phyloP scores from a whole-genome alignment of 148 eudicot species.

The Chenopodium album region DNA sequence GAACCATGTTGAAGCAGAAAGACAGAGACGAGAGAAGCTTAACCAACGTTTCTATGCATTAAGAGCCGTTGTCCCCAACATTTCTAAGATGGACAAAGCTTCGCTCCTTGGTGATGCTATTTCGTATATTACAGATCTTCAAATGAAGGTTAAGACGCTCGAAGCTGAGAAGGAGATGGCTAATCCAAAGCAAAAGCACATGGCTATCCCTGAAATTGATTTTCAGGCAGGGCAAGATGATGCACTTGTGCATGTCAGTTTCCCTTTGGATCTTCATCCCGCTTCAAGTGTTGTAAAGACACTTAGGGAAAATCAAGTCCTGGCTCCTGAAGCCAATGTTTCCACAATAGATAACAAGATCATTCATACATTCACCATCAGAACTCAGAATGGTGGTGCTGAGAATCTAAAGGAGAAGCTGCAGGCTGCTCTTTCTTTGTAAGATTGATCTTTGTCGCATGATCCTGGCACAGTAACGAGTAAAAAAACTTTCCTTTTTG shows the following conservation, averaged over 20 bases:
- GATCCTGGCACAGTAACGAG: background rate
- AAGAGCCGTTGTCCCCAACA: constrained; percentile 93
- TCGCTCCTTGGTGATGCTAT: constrained; percentile 96
- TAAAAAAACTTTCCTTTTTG: background rate
- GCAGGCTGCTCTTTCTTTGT: constrained; percentile 42
- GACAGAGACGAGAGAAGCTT: constrained; percentile 94
- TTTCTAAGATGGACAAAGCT: constrained; percentile 99
- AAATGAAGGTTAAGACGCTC: constrained; percentile 59
- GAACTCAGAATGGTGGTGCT: constrained; percentile 52
- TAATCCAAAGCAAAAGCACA: constrained; percentile 33
- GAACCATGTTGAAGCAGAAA: constrained; percentile 92
- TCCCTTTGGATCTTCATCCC: constrained; percentile 76
- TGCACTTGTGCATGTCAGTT: constrained; percentile 62
- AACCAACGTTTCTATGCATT: constrained; percentile 91
- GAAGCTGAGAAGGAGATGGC: constrained; percentile 66
- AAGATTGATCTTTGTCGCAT: background rate
- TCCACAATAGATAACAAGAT: constrained; percentile 58
- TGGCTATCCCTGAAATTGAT: constrained; percentile 50
- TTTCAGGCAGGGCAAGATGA: constrained; percentile 58
- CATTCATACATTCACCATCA: constrained; percentile 82
- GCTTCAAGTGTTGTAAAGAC: constrained; percentile 57
- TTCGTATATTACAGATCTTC: constrained; percentile 81
- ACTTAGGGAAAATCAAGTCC: constrained; percentile 58
- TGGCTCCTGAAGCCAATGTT: constrained; percentile 56
- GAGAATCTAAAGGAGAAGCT: constrained; percentile 70